These are phyloP conservation scores for Gracilaria gracilis DNA, from an alignment of 23 red algal genomes.

Conservation along the genomic window DNA sequence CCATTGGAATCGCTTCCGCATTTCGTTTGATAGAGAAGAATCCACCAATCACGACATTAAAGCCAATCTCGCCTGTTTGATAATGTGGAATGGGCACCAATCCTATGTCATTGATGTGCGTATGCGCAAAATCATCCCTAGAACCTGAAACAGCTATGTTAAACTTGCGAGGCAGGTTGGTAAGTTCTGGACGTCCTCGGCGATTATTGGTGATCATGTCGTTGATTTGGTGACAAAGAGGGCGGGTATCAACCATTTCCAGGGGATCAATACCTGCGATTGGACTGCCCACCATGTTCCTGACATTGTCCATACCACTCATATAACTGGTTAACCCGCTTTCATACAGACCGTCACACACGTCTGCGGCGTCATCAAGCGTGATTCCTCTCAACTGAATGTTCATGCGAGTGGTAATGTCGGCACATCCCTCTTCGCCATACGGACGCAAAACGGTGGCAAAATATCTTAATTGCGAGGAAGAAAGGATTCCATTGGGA, in stretches of 20 bases:
- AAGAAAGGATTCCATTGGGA: constrained; percentile 80
- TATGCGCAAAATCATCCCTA: constrained; percentile 86
- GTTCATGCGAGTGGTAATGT: constrained; percentile 93
- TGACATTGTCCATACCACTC: constrained; percentile 95
- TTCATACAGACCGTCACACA: constrained; percentile 73
- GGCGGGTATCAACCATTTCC: constrained; percentile 85
- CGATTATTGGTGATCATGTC: constrained; percentile 87
- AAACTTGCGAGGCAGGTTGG: constrained; percentile 95
- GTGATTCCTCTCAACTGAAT: constrained; percentile 89
- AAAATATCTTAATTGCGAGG: constrained; percentile 71
- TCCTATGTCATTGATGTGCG: constrained; percentile 95
- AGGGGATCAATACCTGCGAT: constrained; percentile 91
- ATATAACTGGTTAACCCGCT: constrained; percentile 77
- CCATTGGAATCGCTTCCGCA: constrained; percentile 74
- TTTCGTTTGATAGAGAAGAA: constrained; percentile 84
- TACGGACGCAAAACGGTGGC: constrained; percentile 49
- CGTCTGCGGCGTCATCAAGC: constrained; percentile 69
- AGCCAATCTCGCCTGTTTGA: constrained; percentile 60
- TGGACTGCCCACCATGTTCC: constrained; percentile 88
- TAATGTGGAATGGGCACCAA: constrained; percentile 72
- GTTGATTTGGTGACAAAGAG: constrained; percentile 64
- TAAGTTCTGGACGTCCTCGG: constrained; percentile 68
- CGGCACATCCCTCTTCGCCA: constrained; percentile 68
- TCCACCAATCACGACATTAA: constrained; percentile 91
- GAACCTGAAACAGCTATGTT: constrained; percentile 87